Base-by-base conservation (phyloP, 257 asterid species). In the Nicotiana benthamiana region DNA sequence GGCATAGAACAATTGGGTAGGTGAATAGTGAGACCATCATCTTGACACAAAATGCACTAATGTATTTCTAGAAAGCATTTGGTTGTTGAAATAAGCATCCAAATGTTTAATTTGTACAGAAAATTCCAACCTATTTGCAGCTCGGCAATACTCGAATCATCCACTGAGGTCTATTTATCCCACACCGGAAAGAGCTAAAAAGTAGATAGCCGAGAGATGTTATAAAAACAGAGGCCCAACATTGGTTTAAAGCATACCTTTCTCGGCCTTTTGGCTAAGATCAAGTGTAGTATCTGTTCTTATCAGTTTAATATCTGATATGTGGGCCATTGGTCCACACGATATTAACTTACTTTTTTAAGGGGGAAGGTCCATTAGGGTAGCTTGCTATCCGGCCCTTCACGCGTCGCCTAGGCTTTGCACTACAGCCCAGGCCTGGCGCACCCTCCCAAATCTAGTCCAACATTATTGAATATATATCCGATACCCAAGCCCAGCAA, bases 181-280 rank as follows among this genome's bases (percentile, higher is more conserved):
- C 77, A 22, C 15, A 46, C 15, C 22, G 4, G 16, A 6, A 30
- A 46, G 2, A 72, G 4, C 34, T 13, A 22, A 13, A 2, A 1
- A 1, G 7, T 3, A 43, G 60, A 46, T 2, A 43, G 9, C 22
- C 12, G 8, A 12, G 15, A 46, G 32, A 22, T 20, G 22, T 2
- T 0, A 72, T 46, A 46, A 46, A 70, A 3, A 22, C 0, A 10
- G 12, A 46, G 7, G 12, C 57, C 32, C 12, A 2, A 18, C 5
- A 0, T 0, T 0, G 0, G 0, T 40, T 6, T 7, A 0, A 6
- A 3, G 13, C 84, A 81, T 81, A 86, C 87, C 89, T 83, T 86
- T 83, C 85, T 83, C 85, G 85, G 89, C 87, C 89, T 86, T 86
- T 86, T 81, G 87, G 87, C 89, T 86, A 81, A 79, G 85, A 86